A percentile compares a stretch with the other conserved stretches of the same genome.
Evolutionary conservation across 2,329 filamentous ascomycete species (phyloP).

Genomic region (Nigrograna mackinnonii): DNA sequence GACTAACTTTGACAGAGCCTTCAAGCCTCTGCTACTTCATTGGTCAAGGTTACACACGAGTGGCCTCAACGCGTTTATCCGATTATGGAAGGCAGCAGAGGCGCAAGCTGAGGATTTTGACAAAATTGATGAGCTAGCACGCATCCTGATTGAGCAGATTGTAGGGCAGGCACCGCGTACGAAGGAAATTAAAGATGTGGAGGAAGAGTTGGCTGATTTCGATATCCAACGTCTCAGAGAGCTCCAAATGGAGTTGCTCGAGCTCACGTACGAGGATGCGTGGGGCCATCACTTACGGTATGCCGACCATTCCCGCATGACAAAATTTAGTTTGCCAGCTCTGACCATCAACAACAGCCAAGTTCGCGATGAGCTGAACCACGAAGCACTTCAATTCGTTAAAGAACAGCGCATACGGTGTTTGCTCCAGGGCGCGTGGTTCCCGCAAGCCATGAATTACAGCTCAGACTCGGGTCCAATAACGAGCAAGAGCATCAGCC

Average conservation of each 20-base stretch:
- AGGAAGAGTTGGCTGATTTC: conserved; percentile 85
- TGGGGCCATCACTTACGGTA: conserved; percentile 85
- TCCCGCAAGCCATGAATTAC: conserved; percentile 60
- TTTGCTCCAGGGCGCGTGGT: conserved; percentile 88
- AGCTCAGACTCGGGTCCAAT: conserved; percentile 51
- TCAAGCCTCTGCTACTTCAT: conserved; percentile 84
- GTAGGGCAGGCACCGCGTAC: conserved; percentile 80
- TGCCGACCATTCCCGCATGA: conserved; percentile 4
- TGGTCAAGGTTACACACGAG: conserved; percentile 91
- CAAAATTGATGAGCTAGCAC: conserved; percentile 88
- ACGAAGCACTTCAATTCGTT: conserved; percentile 92
- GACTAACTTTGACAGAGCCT: conserved; percentile 82
- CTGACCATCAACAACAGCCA: conserved; percentile 58
- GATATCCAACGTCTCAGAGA: conserved; percentile 78
- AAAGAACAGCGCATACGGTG: conserved; percentile 95
- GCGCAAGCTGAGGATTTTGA: conserved; percentile 87
- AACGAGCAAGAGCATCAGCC: conserved; percentile 45
- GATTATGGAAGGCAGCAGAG: conserved; percentile 88
- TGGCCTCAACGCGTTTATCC: conserved; percentile 83
- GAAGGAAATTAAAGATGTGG: conserved; percentile 83
- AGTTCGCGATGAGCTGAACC: conserved; percentile 87
- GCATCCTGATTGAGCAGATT: conserved; percentile 87
- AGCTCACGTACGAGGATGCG: conserved; percentile 88
- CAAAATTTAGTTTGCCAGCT: too few relatives aligned
- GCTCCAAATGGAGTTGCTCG: conserved; percentile 90